Evolutionary conservation across 176 grass and related monocot genomes (phyloP).

Genomic region (Eragrostis curvula): DNA sequence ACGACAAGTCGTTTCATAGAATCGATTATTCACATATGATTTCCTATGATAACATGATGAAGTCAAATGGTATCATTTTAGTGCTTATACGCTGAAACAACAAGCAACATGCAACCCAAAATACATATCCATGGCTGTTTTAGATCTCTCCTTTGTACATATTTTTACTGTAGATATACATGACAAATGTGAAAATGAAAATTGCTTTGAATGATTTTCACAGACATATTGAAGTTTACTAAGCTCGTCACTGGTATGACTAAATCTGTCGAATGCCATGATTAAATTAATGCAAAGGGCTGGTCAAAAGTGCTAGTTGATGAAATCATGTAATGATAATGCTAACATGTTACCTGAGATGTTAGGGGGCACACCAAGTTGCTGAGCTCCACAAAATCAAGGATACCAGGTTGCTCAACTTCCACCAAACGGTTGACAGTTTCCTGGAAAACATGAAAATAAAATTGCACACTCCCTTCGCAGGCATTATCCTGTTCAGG

Average conservation of each 20-base stretch:
- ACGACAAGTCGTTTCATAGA: not conserved
- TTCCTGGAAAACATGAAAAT: slow-evolving; percentile 74
- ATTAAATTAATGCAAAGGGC: not conserved
- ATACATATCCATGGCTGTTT: not conserved
- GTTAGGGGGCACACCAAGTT: slow-evolving; percentile 23
- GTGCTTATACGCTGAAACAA: not conserved
- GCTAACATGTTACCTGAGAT: slow-evolving; percentile 32
- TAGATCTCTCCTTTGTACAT: not conserved
- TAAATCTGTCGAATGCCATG: not conserved
- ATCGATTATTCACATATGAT: not conserved
- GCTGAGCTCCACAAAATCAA: slow-evolving; percentile 4
- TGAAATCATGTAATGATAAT: slow-evolving; percentile 24
- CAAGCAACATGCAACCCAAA: not conserved
- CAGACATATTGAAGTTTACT: not conserved
- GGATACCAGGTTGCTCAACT: slow-evolving; percentile 19
- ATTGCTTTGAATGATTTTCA: slow-evolving; percentile 4
- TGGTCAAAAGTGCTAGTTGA: not conserved
- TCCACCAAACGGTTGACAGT: slow-evolving; percentile 34
- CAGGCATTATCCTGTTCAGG: slow-evolving; percentile 99
- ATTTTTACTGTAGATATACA: slow-evolving; percentile 16
- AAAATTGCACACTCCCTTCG: slow-evolving; percentile 95
- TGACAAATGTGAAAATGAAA: not conserved
- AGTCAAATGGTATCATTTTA: not conserved
- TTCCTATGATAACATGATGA: slow-evolving; percentile 27
- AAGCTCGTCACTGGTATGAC: not conserved